Evolutionary conservation across 2,329 filamentous ascomycete species (phyloP), one percentile per base, ranked within the genome.

Genomic region (Ceratocystis huliohia): DNA sequence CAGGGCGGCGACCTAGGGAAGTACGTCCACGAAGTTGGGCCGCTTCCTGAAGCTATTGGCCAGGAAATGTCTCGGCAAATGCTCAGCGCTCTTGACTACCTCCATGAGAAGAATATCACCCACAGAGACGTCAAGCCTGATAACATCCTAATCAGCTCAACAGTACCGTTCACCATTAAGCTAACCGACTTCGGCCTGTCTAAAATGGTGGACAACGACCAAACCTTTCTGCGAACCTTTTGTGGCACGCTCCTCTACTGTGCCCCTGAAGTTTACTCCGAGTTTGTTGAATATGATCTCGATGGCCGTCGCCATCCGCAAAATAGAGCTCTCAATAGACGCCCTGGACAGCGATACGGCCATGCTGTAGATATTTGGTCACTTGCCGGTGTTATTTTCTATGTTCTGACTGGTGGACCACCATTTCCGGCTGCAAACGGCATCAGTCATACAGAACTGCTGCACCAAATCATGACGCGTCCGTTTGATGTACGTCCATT

Each of bases 101-200:
- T 99, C 7, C 94, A 99, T 74, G 79, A 81, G 65, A 87, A 88
- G 71, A 91, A 88, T 73, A 96, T 99, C 71, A 97, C 93, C 0
- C 94, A 99, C 76, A 88, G 94, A n/a, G 94, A 99, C 75, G 91
- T 99, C 73, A 99, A 99, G 74, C 94, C 94, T 0, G 94, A 99
- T 78, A 99, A 99, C 72, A 96, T 99, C 68, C 80, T 99, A 50
- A 89, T 97, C 70, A 81, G 86, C 10, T 87, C 85, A 0, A 74
- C 84, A 8, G 79, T 87, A 5, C 91, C 92, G 0, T 83, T 96
- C 62, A 80, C 84, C 15, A 88, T 97, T 71, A 97, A 99, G 75
- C 80, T 99, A 15, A 96, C 94, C 0, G 94, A 99, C 74, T 99
- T 99, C 77, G 94, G 94, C 2, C 78, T 99, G 3, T 97, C 94